Evolutionary conservation across 2,329 filamentous ascomycete genomes (phyloP).

Genomic region (Epichloe aotearoae): DNA sequence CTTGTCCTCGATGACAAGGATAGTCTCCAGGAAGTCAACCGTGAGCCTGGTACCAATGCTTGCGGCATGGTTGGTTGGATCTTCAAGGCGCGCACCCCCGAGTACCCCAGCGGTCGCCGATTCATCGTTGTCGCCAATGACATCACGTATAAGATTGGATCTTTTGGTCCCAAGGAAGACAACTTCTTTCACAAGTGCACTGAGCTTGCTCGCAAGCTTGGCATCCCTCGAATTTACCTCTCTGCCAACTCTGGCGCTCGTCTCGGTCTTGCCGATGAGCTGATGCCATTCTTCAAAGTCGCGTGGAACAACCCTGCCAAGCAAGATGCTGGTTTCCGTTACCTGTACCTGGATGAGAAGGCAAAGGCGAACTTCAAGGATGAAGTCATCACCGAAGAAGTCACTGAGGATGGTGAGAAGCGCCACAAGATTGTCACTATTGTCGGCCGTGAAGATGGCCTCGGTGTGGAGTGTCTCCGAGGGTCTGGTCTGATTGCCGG

Average conservation of each 20-base stretch:
- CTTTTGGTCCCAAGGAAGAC: conserved; percentile 92
- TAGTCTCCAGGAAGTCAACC: conserved; percentile 81
- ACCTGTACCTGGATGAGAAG: conserved; percentile 83
- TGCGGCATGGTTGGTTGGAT: conserved; percentile 99
- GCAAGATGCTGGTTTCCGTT: conserved; percentile 87
- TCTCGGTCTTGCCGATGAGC: conserved; percentile 89
- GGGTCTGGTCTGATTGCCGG: conserved; percentile 97
- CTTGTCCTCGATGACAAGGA: conserved; percentile 91
- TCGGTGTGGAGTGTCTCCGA: conserved; percentile 93
- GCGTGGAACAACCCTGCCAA: conserved; percentile 81
- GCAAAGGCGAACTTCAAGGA: conserved; percentile 79
- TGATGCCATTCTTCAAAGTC: conserved; percentile 94
- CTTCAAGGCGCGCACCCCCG: conserved; percentile 84
- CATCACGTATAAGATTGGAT: conserved; percentile 98
- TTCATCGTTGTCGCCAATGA: conserved; percentile 98
- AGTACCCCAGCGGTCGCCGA: conserved; percentile 83
- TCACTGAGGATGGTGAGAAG: conserved; percentile 76
- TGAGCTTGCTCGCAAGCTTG: conserved; percentile 82
- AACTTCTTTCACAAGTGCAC: conserved; percentile 99
- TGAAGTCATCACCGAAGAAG: conserved; percentile 61
- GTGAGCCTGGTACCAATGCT: conserved; percentile 87
- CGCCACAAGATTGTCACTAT: conserved; percentile 91
- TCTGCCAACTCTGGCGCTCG: conserved; percentile 98
- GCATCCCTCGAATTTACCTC: conserved; percentile 92
- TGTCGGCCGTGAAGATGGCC: conserved; percentile 83